These are phyloP conservation scores for Stramenopiles sp. DNA, from an alignment of 352 stramenopile genomes.

Conservation along the genomic window DNA sequence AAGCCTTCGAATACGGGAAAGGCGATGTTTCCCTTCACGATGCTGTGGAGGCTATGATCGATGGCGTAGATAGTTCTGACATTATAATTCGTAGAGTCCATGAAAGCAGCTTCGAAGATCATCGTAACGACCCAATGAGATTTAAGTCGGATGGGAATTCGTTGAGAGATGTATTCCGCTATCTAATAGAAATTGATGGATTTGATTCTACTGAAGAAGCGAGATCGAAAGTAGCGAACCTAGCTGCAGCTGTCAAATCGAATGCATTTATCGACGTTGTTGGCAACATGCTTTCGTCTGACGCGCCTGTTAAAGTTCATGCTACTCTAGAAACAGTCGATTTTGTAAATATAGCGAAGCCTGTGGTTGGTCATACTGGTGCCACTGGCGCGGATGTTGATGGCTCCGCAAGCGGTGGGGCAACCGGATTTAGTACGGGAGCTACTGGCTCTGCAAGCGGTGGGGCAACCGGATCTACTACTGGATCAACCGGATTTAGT, in stretches of 20 bases:
- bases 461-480: neutral
- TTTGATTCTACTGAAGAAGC: neutral
- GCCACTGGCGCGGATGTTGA: neutral
- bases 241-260: neutral
- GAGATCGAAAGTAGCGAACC: neutral
- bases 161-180: neutral
- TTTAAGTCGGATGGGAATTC: neutral
- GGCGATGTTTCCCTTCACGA: neutral
- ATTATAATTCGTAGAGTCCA: neutral
- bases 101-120: neutral
- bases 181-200: neutral
- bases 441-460: neutral
- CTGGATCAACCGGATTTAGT: neutral
- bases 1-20: neutral
- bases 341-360: neutral
- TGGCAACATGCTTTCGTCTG: neutral
- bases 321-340: neutral
- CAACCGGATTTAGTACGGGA: neutral
- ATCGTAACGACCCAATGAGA: neutral
- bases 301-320: neutral
- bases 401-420: neutral
- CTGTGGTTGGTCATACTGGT: neutral
- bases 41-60: neutral
- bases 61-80: neutral
- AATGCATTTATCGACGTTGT: neutral